Evolutionary conservation across 179 eudicot species (phyloP), one percentile per base, ranked within the genome.

Genomic region (Spinacia oleracea): DNA sequence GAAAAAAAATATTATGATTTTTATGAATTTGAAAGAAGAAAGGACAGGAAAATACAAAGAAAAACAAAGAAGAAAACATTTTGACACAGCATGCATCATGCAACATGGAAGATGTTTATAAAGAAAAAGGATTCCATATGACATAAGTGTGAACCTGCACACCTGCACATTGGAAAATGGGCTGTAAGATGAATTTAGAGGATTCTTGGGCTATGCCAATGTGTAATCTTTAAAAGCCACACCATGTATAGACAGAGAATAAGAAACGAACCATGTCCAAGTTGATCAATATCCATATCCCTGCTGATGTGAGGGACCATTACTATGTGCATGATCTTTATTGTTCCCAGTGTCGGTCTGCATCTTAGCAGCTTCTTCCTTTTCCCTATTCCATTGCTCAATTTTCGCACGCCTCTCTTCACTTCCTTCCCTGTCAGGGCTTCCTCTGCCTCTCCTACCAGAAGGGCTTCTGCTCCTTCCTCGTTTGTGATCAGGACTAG

Each of bases 361-460:
- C 15, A 74, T 18, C 56, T 74, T 84, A 27, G 77, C 80, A 63
- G 89, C 88, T 72, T 86, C 84, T 80, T 90, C 94, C 78, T 84
- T 90, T 78, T 90, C 94, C 82, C 91, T 70, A 72, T 90, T 90
- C 94, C 94, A 90, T 78, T 90, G 94, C 84, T 83, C 91, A 82
- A 90, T 90, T 82, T 83, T 90, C 16, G 94, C 94, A 68, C 91
- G 86, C 65, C 94, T 87, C 81, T 90, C 94, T 82, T 89, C 94
- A 79, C 94, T 90, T 25, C 94, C 85, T 51, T 90, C 90, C 80
- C 91, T 87, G 35, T 69, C 65, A 38, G 90, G 91, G 75, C 94
- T 89, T 64, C 94, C 87, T 64, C 88, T 84, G 50, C 83, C 83
- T 68, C 87, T 88, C 77, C 84, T 82, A 68, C 84, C 78, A 64